Percentiles rank a stretch among this genome's conserved stretches.
phyloP scores from a whole-genome alignment of 495 filamentous ascomycete species.

The Cercophora scortea region DNA sequence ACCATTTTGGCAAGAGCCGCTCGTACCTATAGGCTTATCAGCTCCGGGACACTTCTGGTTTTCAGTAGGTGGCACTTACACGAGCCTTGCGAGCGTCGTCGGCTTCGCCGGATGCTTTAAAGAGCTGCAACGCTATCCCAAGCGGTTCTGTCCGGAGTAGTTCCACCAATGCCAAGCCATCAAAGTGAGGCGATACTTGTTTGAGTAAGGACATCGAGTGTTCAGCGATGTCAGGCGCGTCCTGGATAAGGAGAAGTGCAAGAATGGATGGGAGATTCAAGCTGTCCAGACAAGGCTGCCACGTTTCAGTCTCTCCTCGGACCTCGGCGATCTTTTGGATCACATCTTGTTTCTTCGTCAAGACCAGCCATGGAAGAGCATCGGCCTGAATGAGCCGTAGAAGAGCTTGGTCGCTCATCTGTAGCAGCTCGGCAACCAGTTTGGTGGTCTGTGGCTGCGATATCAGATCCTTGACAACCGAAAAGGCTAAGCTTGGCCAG shows the following conservation, averaged over 20 bases:
- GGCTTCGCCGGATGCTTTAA: slow-evolving; percentile 70
- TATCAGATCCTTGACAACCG: slow-evolving; percentile 71
- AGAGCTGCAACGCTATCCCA: slow-evolving; percentile 66
- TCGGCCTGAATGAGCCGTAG: slow-evolving; percentile 70
- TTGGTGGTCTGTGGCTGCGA: slow-evolving; percentile 74
- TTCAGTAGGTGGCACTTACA: slow-evolving; percentile 16
- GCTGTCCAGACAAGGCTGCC: slow-evolving; percentile 39
- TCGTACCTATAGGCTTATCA: slow-evolving; percentile 37
- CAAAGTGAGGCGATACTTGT: slow-evolving; percentile 60
- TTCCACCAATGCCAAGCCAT: slow-evolving; percentile 53
- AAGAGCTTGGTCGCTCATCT: slow-evolving; percentile 62
- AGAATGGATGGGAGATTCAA: slow-evolving; percentile 73
- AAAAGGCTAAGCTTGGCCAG: slow-evolving; percentile 74
- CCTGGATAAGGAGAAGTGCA: slow-evolving; percentile 69
- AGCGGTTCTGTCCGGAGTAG: slow-evolving; percentile 71
- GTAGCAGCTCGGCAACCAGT: slow-evolving; percentile 69
- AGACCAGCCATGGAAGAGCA: slow-evolving; percentile 77
- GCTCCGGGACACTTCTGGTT: not conserved
- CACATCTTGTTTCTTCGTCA: slow-evolving; percentile 67
- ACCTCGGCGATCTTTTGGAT: slow-evolving; percentile 73
- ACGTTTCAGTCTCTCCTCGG: slow-evolving; percentile 43
- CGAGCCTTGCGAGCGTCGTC: slow-evolving; percentile 50
- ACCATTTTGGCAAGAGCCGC: slow-evolving; percentile 63
- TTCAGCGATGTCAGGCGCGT: slow-evolving; percentile 54
- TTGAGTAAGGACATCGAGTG: slow-evolving; percentile 61